phyloP scores from a whole-genome alignment of 495 filamentous ascomycete genomes.

The Cairneyella variabilis region DNA sequence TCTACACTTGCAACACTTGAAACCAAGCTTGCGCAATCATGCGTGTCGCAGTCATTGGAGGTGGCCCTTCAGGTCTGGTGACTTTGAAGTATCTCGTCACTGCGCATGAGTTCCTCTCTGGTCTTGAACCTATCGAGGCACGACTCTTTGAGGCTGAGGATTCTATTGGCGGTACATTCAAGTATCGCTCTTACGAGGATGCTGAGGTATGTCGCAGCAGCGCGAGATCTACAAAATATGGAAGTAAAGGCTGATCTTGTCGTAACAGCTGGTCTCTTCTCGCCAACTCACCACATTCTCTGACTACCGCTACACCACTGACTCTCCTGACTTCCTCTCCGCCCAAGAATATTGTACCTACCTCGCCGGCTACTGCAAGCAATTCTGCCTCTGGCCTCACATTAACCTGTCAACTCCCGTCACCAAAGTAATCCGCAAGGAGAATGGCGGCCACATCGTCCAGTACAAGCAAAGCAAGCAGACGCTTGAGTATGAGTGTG shows the following conservation, averaged over 20 bases:
- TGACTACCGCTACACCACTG: constrained; percentile 30
- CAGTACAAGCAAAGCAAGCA: constrained; percentile 19
- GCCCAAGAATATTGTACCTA: constrained; percentile 32
- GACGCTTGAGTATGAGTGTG: constrained; percentile 29
- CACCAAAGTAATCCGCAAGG: constrained; percentile 19
- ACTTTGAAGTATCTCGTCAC: constrained; percentile 40
- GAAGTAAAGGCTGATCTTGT: background rate
- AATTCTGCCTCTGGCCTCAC: constrained; percentile 36
- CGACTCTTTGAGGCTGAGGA: constrained; percentile 25
- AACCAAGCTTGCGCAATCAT: too few species aligned
- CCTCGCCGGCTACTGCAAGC: constrained; percentile 36
- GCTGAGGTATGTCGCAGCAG: constrained; percentile 16
- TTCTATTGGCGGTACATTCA: constrained; percentile 21
- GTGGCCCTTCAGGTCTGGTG: constrained; percentile 41
- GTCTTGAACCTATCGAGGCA: constrained; percentile 30
- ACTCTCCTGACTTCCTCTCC: constrained; percentile 35
- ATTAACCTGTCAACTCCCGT: constrained; percentile 34
- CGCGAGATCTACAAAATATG: background rate
- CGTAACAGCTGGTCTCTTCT: constrained; percentile 35
- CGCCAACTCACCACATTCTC: constrained; percentile 39
- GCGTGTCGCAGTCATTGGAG: constrained; percentile 29
- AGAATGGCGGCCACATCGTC: constrained; percentile 27
- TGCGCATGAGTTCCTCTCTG: constrained; percentile 25
- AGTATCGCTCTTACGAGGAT: constrained; percentile 18
- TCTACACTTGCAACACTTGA: too few species aligned